Evolutionary conservation across 805 yeast genomes (phyloP).

Genomic region (Candida dendrica): DNA sequence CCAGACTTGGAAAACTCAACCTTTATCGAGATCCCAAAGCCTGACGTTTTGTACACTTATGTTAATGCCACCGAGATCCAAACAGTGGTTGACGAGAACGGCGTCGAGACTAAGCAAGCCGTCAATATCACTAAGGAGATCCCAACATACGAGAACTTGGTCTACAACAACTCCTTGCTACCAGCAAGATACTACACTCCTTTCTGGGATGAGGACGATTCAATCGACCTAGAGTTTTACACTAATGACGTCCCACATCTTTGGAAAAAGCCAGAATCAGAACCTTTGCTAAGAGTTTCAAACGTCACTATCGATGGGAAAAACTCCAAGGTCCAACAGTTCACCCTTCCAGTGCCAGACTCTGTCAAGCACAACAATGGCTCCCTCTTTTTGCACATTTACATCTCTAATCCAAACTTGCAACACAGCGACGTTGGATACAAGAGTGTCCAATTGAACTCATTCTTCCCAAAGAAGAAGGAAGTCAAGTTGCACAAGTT

Average conservation of each 20-base stretch:
- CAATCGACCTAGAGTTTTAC: constrained; percentile 14
- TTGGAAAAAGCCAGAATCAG: neutral
- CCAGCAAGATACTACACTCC: constrained; percentile 15
- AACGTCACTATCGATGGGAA: constrained; percentile 4
- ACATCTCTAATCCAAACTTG: constrained; percentile 14
- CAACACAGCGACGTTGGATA: constrained; percentile 13
- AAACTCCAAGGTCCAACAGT: constrained; percentile 8
- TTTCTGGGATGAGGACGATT: constrained; percentile 11
- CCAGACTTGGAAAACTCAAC: neutral
- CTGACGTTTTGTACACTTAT: neutral
- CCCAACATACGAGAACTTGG: constrained; percentile 13
- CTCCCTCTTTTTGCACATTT: constrained; percentile 26
- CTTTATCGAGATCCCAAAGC: neutral
- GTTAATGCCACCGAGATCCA: constrained; percentile 5
- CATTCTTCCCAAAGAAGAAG: constrained; percentile 22
- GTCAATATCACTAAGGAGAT: constrained; percentile 1
- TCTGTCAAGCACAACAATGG: constrained; percentile 22
- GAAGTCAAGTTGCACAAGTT: constrained; percentile 23
- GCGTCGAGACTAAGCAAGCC: neutral
- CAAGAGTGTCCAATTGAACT: constrained; percentile 19
- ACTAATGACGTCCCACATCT: constrained; percentile 14
- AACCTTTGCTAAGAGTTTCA: constrained; percentile 3
- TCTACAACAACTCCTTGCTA: constrained; percentile 18
- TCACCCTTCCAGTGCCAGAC: constrained; percentile 9
- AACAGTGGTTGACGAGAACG: constrained; percentile 9